These are phyloP conservation scores for Phytopythium cucurbitacearum DNA, from an alignment of 352 stramenopile genomes.

Conservation along the genomic window DNA sequence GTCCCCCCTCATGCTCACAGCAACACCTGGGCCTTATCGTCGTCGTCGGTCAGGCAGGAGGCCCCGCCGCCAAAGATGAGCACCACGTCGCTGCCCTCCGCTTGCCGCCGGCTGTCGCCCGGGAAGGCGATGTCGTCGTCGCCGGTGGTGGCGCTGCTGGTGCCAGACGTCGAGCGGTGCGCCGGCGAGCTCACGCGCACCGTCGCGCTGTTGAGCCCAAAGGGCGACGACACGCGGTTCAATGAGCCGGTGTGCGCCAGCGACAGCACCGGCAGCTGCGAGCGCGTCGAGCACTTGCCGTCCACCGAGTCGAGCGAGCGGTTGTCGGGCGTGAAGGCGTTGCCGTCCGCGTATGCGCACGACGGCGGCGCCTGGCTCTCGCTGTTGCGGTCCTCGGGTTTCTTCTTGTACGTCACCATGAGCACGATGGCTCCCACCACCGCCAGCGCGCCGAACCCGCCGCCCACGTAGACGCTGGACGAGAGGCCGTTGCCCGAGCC, in stretches of 20 bases:
- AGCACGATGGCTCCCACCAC: slow-evolving; percentile 32
- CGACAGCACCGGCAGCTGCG: neutral
- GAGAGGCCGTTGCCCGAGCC: neutral
- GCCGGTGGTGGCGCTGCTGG: slow-evolving; percentile 12
- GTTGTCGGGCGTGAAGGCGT: slow-evolving; percentile 23
- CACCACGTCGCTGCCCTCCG: slow-evolving; percentile 18
- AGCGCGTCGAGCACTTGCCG: neutral
- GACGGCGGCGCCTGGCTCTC: slow-evolving; percentile 10
- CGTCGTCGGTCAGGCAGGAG: slow-evolving; percentile 1
- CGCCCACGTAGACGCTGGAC: slow-evolving; percentile 3
- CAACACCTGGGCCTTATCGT: slow-evolving; percentile 14
- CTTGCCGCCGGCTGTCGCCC: slow-evolving; percentile 8
- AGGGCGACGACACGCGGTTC: slow-evolving; percentile 16
- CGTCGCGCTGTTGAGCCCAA: slow-evolving; percentile 13
- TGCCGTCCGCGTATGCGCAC: slow-evolving; percentile 22
- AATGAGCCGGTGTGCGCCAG: slow-evolving; percentile 14
- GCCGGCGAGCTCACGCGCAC: slow-evolving; percentile 26
- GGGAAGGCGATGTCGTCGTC: slow-evolving; percentile 27
- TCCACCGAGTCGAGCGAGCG: slow-evolving; percentile 9
- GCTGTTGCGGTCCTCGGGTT: slow-evolving; percentile 2
- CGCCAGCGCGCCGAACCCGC: slow-evolving; percentile 25
- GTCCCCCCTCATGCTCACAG: slow-evolving; percentile 12
- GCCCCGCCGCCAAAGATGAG: slow-evolving; percentile 21
- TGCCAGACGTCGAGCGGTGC: neutral
- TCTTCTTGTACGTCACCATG: slow-evolving; percentile 43